A percentile compares a stretch with the other conserved stretches of the same genome.
Evolutionary conservation across 2,329 filamentous ascomycete species (phyloP).

Genomic region (Huntiella bhutanensis): DNA sequence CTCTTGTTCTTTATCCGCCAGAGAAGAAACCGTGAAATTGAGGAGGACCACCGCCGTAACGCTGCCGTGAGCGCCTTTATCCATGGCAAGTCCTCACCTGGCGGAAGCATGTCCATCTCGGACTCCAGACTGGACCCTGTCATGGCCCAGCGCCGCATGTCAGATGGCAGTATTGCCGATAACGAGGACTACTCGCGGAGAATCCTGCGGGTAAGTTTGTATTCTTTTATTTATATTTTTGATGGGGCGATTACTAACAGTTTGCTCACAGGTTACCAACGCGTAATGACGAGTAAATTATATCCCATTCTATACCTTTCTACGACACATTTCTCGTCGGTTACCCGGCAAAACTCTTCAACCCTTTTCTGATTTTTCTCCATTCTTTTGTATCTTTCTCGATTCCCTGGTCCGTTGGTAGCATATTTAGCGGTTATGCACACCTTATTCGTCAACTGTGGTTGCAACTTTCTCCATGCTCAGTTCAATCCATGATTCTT

Average conservation of each 20-base stretch:
- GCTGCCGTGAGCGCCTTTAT: slow-evolving; percentile 63
- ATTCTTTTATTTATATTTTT: neutral
- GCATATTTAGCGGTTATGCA: slow-evolving; percentile 10
- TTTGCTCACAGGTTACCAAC: slow-evolving; percentile 33
- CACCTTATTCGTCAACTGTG: too few relatives aligned
- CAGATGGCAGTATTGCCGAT: slow-evolving; percentile 90
- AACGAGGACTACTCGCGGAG: slow-evolving; percentile 92
- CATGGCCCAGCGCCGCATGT: slow-evolving; percentile 66
- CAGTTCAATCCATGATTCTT: slow-evolving; percentile 1
- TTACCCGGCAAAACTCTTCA: slow-evolving; percentile 3
- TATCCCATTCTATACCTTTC: neutral
- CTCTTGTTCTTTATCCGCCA: slow-evolving; percentile 57
- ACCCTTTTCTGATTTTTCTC: slow-evolving; percentile 3
- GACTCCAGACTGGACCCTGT: slow-evolving; percentile 78
- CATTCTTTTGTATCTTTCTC: slow-evolving; percentile 7
- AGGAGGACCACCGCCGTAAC: slow-evolving; percentile 70
- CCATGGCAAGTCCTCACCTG: slow-evolving; percentile 41
- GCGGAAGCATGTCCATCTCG: slow-evolving; percentile 49
- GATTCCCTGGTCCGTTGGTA: slow-evolving; percentile 9
- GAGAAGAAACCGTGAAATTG: slow-evolving; percentile 55
- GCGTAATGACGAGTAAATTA: slow-evolving; percentile 23
- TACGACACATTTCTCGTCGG: slow-evolving; percentile 8
- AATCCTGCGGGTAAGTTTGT: slow-evolving; percentile 64
- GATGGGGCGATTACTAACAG: slow-evolving; percentile 12
- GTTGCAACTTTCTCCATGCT: neutral